Evolutionary conservation across 2,329 filamentous ascomycete genomes (phyloP), one percentile per base, ranked within the genome.

Genomic region (Xylariaceae sp.): DNA sequence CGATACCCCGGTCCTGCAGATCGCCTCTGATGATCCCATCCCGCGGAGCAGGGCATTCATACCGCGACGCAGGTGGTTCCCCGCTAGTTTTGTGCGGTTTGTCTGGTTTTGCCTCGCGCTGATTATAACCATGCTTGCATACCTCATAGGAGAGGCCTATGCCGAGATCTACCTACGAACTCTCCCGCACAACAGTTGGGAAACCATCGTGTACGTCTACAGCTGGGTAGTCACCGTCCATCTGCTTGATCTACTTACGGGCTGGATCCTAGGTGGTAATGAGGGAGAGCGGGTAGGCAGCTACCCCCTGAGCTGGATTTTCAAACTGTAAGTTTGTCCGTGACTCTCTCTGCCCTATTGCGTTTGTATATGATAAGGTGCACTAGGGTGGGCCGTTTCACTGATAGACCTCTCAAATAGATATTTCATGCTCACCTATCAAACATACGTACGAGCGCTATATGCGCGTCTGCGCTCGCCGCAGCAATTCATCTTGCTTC

Each of bases 271-370:
- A 40, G 84, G 84, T 44, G 83, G 80, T 40, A 80, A 78, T 50
- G 81, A 86, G 61, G 84, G 84, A 47, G 81, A 87, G 66, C 74
- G 84, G 34, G 84, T 87, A 1, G 83, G 84, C 40, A 86, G 81
- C 66, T 87, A 87, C 63, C 84, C 84, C n/a, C 68, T 87, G 54
- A 84, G 82, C 60, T 87, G 83, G 80, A 80, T 86, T 42, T 87
- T 87, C 64, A 87, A 87, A 67, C 75, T 87, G 79, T 85, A 66
- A 71, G 80, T 47, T 32, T 35, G 19, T 34, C 30, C 6, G 8
- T 40, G 32, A 34, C 7, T 3, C 2, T 7, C 7, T 5, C 6
- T 5, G 19, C 8, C 19, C 8, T 46, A 29, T 32, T 31, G 2
- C 19, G 19, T 19, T 7, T 32, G 29, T 19, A 45, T 27, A 27